Conservation (phyloP, 345 rosid species). For the Pugionium dolabratum region DNA sequence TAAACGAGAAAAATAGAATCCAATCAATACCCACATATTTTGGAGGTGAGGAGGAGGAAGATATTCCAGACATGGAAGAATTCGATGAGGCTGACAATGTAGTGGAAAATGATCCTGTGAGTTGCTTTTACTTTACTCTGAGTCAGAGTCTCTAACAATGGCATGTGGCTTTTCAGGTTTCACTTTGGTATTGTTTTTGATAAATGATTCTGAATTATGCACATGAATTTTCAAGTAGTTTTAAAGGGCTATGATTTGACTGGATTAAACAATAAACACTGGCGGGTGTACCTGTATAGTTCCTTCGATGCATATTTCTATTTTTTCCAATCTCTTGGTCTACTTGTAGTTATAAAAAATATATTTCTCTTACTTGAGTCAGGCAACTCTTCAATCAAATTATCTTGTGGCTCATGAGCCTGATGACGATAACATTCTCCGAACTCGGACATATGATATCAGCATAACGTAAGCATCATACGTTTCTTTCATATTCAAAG, state of each 20-base stretch:
- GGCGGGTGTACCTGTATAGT: conserved; percentile 5
- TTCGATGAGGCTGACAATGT: conserved; percentile 67
- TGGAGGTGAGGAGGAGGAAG: conserved; percentile 73
- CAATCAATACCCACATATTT: conserved; percentile 60
- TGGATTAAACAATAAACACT: background rate
- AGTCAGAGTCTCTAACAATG: too few relatives aligned
- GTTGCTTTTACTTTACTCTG: conserved; percentile 30
- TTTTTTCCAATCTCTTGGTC: background rate
- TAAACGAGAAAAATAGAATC: conserved; percentile 50
- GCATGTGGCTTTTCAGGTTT: conserved; percentile 12
- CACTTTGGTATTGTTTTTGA: background rate
- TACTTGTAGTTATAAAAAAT: background rate
- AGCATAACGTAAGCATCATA: conserved; percentile 73
- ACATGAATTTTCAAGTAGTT: background rate
- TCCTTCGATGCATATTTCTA: background rate
- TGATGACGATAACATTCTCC: conserved; percentile 83
- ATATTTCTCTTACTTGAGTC: conserved; percentile 18
- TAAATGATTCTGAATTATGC: background rate
- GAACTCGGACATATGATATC: conserved; percentile 95
- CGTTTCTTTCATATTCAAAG: conserved; percentile 1
- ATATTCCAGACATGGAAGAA: conserved; percentile 89
- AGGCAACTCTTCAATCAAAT: conserved; percentile 84
- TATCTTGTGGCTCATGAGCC: conserved; percentile 87
- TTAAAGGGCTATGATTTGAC: background rate
- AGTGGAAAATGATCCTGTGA: conserved; percentile 66